Evolutionary conservation across 2,329 filamentous ascomycete genomes (phyloP).

Genomic region (Pseudopyricularia cyperi): DNA sequence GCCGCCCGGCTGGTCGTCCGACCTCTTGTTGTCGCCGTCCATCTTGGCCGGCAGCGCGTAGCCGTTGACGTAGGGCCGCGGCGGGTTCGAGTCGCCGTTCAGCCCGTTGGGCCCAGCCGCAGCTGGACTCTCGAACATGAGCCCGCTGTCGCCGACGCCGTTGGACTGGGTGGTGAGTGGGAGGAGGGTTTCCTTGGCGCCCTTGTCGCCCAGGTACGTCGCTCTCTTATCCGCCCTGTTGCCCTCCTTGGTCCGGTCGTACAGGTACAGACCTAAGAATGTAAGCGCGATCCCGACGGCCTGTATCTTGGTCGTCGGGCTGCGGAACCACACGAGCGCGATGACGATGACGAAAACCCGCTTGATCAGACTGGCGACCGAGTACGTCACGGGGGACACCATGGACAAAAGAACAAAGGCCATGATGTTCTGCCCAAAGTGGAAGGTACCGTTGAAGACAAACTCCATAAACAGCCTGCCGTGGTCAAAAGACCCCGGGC

Average conservation of each 20-base stretch:
- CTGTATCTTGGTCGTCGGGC: slow-evolving; percentile 71
- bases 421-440: slow-evolving; percentile 92
- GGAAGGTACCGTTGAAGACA: slow-evolving; percentile 91
- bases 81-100: neutral
- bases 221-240: slow-evolving; percentile 79
- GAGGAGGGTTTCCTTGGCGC: slow-evolving; percentile 42
- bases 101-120: slow-evolving; percentile 12
- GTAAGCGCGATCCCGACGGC: slow-evolving; percentile 77
- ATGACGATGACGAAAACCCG: slow-evolving; percentile 93
- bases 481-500: slow-evolving; percentile 59
- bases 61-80: slow-evolving; percentile 32
- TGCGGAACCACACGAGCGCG: slow-evolving; percentile 93
- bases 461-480: slow-evolving; percentile 71
- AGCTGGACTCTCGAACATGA: slow-evolving; percentile 24
- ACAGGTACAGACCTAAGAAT: slow-evolving; percentile 85
- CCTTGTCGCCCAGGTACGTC: slow-evolving; percentile 44
- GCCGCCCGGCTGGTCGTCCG: slow-evolving; percentile 27
- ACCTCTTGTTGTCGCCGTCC: slow-evolving; percentile 40
- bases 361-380: slow-evolving; percentile 90
- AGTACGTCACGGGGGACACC: slow-evolving; percentile 94
- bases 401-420: slow-evolving; percentile 87
- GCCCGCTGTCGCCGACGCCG: slow-evolving; percentile 13
- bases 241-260: slow-evolving; percentile 73
- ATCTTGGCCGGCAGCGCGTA: slow-evolving; percentile 21
- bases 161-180: slow-evolving; percentile 44